Base-by-base conservation (phyloP, 495 filamentous ascomycete species). In the Talaromyces adpressus region DNA sequence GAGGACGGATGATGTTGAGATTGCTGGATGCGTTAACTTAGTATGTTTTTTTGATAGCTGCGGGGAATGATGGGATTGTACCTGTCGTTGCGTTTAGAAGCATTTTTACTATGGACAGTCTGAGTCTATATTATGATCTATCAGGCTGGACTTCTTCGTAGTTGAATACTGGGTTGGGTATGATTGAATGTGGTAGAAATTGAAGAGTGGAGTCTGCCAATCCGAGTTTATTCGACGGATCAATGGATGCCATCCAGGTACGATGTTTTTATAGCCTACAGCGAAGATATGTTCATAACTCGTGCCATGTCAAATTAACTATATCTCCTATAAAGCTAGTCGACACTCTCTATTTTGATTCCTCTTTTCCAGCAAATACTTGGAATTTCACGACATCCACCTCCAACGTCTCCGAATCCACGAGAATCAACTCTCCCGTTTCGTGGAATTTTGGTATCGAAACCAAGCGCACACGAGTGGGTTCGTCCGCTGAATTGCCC, bases 401-500 rank as follows among this genome's bases (percentile, higher is more conserved):
- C 61, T 90, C 89, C 66, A 98, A 73, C 6, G 90, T 95, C 71
- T 97, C 92, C 47, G 85, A 77, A 75, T 98, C 93, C 11, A 98
- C 78, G 65, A 98, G 64, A 11, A 98, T 83, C n/a, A 97, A 68
- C 72, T 95, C 88, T 1, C 87, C 85, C 0, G 91, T 96, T 59
- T 89, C 83, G 1, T 82, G 81, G 69, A 97, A 98, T 36, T 80
- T 89, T 2, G 94, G 94, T 45, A 98, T 81, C 4, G 89, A 75
- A 12, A 98, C 74, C 12, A 98, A 73, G 30, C 92, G 81, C 14
- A 95, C 91, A 56, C 75, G 72, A 66, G 95, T 87, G 0, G 83
- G 76, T 7, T 64, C 56, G n/a, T 72, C 71, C 2, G 65, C 67
- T 6, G 66, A 60, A 25, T 58, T 87, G 72, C 64, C 65, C 75